Base-by-base conservation (phyloP, 768 basidiomycete genomes). In the Russula compacta region DNA sequence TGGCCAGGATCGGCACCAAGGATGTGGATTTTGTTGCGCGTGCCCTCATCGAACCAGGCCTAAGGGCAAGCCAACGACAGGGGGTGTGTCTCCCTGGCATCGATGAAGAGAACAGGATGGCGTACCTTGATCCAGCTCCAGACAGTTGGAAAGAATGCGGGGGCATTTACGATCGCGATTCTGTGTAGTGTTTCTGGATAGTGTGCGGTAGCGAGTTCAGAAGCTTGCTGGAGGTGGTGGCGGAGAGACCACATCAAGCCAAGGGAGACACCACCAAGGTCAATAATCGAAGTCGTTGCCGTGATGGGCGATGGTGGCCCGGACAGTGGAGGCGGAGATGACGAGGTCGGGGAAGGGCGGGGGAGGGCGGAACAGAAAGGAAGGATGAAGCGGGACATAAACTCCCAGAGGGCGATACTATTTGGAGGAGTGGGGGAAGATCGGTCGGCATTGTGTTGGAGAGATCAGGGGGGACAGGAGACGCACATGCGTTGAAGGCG, bases 71-170 rank as follows among this genome's bases (percentile, higher is more conserved):
- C 39, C 53, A 29, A 33, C 3, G 11, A 19, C 10, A 29, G 7
- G 15, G 1, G 6, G 51, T 53, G 21, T 11, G 21, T 40, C 46
- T 6, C 29, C 21, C 21, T 52, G 50, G 5, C 12, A 38, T 6
- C 10, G 9, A 35, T 38, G 6, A 1, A 35, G 32, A 47, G 4
- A 10, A 29, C 3, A 15, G 42, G 48, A 19, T 6, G 21, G 61
- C 73, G 43, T 60, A 83, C 86, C 77, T 88, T 89, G 69, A 92
- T 78, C 90, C 90, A 92, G 36, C 78, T 79, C 90, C 90, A 93
- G 10, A 92, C 76, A 2, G 85, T 88, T 3, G 86, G 81, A 71
- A 93, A 93, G 76, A 91, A 93, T 0, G 82, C 76, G 0, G 92
- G 91, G 0, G 89, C 84, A 65, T 92, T 92, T 56, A 93, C 83